Conservation (phyloP, 2,329 filamentous ascomycete genomes). For the Dactylellina drechsleri region DNA sequence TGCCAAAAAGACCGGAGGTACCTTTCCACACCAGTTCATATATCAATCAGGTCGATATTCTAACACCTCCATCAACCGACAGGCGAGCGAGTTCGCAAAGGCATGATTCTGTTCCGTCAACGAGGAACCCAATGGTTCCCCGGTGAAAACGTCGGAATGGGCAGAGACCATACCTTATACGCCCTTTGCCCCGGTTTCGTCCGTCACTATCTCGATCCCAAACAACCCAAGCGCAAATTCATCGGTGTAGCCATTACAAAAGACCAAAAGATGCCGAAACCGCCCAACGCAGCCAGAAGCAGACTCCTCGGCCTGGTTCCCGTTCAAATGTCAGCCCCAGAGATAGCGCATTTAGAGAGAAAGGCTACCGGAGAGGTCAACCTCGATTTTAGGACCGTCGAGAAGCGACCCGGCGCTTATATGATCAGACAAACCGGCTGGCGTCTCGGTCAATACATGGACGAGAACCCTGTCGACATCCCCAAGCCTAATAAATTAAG, state of each 20-base stretch:
- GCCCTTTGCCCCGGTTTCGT: conserved; percentile 87
- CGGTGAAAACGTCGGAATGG: conserved; percentile 94
- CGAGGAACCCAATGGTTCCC: conserved; percentile 93
- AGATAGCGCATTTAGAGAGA: conserved; percentile 34
- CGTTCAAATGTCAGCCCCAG: conserved; percentile 39
- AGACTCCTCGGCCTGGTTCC: conserved; percentile 78
- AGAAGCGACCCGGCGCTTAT: conserved; percentile 32
- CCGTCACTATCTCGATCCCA: conserved; percentile 93
- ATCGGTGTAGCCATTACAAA: conserved; percentile 93
- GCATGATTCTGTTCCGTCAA: conserved; percentile 98
- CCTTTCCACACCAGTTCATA: not conserved
- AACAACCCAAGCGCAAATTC: conserved; percentile 87
- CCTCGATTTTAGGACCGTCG: conserved; percentile 22
- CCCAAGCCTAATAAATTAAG: conserved; percentile 48
- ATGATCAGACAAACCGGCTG: conserved; percentile 42
- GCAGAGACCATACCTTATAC: conserved; percentile 95
- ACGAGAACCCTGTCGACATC: conserved; percentile 37
- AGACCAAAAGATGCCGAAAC: conserved; percentile 80
- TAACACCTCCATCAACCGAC: conserved; percentile 21
- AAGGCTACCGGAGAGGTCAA: conserved; percentile 33
- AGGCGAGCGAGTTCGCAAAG: conserved; percentile 93
- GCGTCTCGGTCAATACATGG: conserved; percentile 48
- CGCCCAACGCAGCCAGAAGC: conserved; percentile 76
- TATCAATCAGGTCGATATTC: conserved; percentile 3
- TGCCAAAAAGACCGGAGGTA: conserved; percentile 90